Evolutionary conservation across 768 basidiomycete species (phyloP).

Genomic region (Mycena rebaudengoi): DNA sequence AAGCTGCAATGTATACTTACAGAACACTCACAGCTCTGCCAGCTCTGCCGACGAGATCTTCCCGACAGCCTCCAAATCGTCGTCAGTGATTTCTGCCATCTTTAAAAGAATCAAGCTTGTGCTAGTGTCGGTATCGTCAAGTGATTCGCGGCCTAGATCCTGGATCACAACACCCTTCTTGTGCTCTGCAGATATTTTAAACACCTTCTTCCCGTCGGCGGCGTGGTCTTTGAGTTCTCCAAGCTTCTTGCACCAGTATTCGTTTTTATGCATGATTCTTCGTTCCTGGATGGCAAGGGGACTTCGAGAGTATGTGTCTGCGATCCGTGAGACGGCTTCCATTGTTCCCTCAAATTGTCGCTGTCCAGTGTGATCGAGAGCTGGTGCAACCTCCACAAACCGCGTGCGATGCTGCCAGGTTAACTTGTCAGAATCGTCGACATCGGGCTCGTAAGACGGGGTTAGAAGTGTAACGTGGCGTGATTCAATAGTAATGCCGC

Average conservation of each 20-base stretch:
- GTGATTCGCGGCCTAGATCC: not conserved
- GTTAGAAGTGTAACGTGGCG: conserved; percentile 26
- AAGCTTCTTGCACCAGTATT: conserved; percentile 6
- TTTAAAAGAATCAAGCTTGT: not conserved
- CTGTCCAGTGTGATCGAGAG: not conserved
- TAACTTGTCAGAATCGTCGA: conserved; percentile 22
- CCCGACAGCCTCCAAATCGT: no score
- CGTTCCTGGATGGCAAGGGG: not conserved
- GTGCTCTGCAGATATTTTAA: not conserved
- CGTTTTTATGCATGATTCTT: not conserved
- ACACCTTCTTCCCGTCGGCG: conserved; percentile 9
- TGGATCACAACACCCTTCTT: not conserved
- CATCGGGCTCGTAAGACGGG: conserved; percentile 23
- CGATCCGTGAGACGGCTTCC: not conserved
- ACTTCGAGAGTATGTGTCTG: not conserved
- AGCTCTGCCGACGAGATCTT: no score
- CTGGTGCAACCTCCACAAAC: no score
- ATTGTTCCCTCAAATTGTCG: not conserved
- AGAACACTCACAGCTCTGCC: no score
- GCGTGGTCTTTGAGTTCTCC: conserved; percentile 9
- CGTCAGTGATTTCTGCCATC: no score
- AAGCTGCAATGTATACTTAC: not conserved
- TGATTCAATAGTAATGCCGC: conserved; percentile 29
- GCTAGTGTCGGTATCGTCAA: not conserved
- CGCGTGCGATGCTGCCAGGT: conserved; percentile 20